A percentile compares a stretch with the other conserved stretches of the same genome.
Evolutionary conservation across 139 green algal species (phyloP).

Genomic region (Mesotaenium endlicherianum): DNA sequence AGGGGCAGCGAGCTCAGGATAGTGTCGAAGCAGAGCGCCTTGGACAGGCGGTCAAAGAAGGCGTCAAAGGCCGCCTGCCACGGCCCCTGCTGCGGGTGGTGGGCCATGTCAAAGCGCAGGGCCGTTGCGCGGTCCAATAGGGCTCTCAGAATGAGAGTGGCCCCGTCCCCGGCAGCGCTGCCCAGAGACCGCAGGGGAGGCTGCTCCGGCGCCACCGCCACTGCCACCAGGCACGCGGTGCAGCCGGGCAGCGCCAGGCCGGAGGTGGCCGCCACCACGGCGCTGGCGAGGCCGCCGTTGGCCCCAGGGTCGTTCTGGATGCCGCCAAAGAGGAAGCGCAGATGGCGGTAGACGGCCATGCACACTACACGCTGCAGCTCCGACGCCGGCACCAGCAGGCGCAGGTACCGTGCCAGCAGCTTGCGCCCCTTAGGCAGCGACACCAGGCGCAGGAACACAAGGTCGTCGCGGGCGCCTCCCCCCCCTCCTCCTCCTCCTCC

Average conservation of each 20-base stretch:
- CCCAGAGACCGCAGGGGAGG: slow-evolving; percentile 13
- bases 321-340: slow-evolving; percentile 39
- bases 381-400: slow-evolving; percentile 12
- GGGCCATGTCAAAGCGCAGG: not conserved
- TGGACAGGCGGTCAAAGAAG: slow-evolving; percentile 42
- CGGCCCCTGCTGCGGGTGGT: not conserved
- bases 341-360: slow-evolving; percentile 35
- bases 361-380: slow-evolving; percentile 14
- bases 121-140: slow-evolving; percentile 11
- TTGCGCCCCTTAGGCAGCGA: slow-evolving; percentile 45
- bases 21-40: slow-evolving; percentile 9
- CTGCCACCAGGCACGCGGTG: slow-evolving; percentile 17
- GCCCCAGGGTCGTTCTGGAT: slow-evolving; percentile 10
- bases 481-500: not conserved
- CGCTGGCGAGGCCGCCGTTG: slow-evolving; percentile 8
- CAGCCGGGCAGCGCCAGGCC: not conserved
- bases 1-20: slow-evolving; percentile 15
- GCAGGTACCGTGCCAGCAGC: slow-evolving; percentile 40
- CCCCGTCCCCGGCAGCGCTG: slow-evolving; percentile 1
- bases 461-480: slow-evolving; percentile 21
- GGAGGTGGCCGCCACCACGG: not conserved
- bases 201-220: slow-evolving; percentile 11
- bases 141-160: slow-evolving; percentile 11
- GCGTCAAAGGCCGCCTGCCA: slow-evolving; percentile 44
- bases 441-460: slow-evolving; percentile 40